phyloP scores from a whole-genome alignment of 1,284 basidiomycete species.

The Agroathelia rolfsii region DNA sequence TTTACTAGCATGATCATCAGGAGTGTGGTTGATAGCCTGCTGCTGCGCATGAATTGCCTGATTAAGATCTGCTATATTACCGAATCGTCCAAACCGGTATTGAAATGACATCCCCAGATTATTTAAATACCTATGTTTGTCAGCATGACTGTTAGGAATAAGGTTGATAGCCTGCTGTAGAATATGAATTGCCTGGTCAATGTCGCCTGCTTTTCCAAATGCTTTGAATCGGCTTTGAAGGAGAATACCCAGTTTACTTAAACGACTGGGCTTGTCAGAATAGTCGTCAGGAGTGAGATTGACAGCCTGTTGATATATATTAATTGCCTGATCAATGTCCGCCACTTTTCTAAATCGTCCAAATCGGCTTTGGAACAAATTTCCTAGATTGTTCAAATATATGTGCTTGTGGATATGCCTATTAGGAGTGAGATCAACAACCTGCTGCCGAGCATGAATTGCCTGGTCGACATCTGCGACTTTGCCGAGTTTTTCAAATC shows the following conservation, averaged over 20 bases:
- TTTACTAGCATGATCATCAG: constrained; percentile 9
- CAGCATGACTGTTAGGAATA: constrained; percentile 8
- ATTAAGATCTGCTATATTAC: constrained; percentile 9
- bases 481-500: constrained; percentile 8
- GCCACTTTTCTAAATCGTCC: constrained; percentile 4
- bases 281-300: constrained; percentile 8
- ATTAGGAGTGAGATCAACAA: constrained; percentile 10
- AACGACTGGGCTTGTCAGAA: constrained; percentile 7
- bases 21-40: constrained; percentile 7
- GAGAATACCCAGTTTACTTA: constrained; percentile 15
- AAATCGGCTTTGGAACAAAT: constrained; percentile 5
- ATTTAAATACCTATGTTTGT: constrained; percentile 6
- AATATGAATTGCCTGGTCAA: constrained; percentile 15
- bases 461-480: constrained; percentile 8
- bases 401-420: constrained; percentile 3
- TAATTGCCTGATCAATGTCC: constrained; percentile 10
- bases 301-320: constrained; percentile 4
- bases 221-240: constrained; percentile 15
- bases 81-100: constrained; percentile 7
- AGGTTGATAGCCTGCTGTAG: constrained; percentile 11
- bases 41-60: constrained; percentile 6
- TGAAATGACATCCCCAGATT: constrained; percentile 6
- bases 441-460: constrained; percentile 10
- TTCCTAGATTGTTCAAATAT: constrained; percentile 9
- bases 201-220: constrained; percentile 10